These are phyloP conservation scores for Pyrenochaeta sp. DNA, from an alignment of 2,329 filamentous ascomycete genomes.

Conservation along the genomic window DNA sequence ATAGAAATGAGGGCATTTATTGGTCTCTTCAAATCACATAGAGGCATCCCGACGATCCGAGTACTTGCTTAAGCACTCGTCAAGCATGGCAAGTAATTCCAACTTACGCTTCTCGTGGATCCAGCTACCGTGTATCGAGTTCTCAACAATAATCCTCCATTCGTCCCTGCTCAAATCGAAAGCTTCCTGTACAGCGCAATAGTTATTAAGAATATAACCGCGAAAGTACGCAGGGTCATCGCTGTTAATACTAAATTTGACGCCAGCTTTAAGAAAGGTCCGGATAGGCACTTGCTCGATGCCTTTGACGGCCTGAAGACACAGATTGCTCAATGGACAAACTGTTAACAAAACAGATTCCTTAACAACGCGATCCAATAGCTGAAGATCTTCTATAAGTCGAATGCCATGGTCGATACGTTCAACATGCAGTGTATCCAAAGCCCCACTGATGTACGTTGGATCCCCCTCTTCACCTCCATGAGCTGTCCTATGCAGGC, in stretches of 20 bases:
- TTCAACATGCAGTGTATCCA: constrained; percentile 68
- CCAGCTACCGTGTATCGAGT: constrained; percentile 74
- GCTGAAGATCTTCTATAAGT: constrained; percentile 65
- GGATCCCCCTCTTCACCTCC: constrained; percentile 78
- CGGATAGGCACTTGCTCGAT: constrained; percentile 63
- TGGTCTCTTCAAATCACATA: not conserved
- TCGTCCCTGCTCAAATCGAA: constrained; percentile 70
- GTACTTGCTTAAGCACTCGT: constrained; percentile 24
- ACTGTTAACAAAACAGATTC: constrained; percentile 71
- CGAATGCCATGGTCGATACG: constrained; percentile 80
- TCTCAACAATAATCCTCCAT: constrained; percentile 70
- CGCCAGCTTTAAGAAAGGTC: constrained; percentile 68
- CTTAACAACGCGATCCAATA: constrained; percentile 67
- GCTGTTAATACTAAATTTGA: constrained; percentile 76
- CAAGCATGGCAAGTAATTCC: constrained; percentile 56
- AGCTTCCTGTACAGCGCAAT: constrained; percentile 76
- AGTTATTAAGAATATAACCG: constrained; percentile 78
- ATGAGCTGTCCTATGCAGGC: constrained; percentile 73
- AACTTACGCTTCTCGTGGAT: constrained; percentile 69
- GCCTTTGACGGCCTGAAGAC: constrained; percentile 61
- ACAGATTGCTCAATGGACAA: constrained; percentile 80
- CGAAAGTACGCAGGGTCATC: constrained; percentile 63
- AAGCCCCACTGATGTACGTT: constrained; percentile 69
- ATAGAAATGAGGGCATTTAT: not conserved
- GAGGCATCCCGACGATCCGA: not conserved